phyloP scores from a whole-genome alignment of 345 rosid species.

The Arabis alpina region DNA sequence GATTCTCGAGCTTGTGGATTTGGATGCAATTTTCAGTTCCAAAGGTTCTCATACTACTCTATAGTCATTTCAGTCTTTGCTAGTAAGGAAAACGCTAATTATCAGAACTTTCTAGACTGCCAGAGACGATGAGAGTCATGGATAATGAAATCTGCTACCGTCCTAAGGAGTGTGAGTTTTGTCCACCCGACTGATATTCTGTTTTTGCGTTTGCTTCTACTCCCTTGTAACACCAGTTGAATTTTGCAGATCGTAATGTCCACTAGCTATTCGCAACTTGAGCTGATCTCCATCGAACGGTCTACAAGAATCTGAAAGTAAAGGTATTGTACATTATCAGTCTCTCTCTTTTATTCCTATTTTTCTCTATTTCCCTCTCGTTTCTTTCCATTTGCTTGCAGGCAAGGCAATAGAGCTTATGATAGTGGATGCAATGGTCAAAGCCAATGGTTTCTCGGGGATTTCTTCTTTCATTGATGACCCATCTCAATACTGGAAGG shows the following conservation, averaged over 20 bases:
- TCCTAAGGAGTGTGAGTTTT: too few species aligned
- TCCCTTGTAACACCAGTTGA: slow-evolving; percentile 24
- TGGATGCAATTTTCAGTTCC: too few species aligned
- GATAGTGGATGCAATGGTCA: slow-evolving; percentile 86
- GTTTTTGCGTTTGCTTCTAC: slow-evolving; percentile 19
- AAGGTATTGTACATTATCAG: slow-evolving; percentile 55
- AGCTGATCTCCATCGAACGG: slow-evolving; percentile 94
- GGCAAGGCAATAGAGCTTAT: slow-evolving; percentile 96
- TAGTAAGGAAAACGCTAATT: too few species aligned
- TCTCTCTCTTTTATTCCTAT: neutral
- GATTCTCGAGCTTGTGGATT: too few species aligned
- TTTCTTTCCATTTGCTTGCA: slow-evolving; percentile 33
- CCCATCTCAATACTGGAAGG: slow-evolving; percentile 94
- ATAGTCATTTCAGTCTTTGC: too few species aligned
- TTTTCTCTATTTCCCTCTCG: neutral
- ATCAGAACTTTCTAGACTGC: too few species aligned
- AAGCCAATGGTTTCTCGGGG: slow-evolving; percentile 67
- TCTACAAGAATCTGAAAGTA: slow-evolving; percentile 92
- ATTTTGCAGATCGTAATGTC: slow-evolving; percentile 70
- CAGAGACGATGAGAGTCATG: too few species aligned
- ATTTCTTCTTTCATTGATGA: slow-evolving; percentile 69
- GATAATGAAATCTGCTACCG: too few species aligned
- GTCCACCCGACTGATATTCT: too few species aligned
- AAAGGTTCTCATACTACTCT: too few species aligned
- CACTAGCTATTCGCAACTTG: slow-evolving; percentile 87